phyloP scores from a whole-genome alignment of 306 rosid species.

The Corylus heterophylla region DNA sequence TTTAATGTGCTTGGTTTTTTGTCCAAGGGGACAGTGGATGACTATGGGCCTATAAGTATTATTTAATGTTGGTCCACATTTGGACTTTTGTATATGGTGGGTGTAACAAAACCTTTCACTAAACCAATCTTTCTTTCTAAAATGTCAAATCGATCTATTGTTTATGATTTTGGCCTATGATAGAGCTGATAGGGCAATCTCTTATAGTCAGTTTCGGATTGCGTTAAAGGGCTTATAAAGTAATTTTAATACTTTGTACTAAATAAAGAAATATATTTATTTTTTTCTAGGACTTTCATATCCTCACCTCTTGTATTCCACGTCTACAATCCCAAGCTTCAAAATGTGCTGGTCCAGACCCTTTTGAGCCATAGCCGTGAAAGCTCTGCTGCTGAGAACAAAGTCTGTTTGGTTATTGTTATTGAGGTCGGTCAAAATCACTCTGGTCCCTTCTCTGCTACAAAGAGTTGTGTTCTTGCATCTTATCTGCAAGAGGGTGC shows the following conservation, averaged over 20 bases:
- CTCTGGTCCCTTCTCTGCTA: conserved; percentile 52
- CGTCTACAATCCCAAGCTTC: conserved; percentile 66
- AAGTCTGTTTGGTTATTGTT: conserved; percentile 54
- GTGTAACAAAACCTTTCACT: conserved; percentile 22
- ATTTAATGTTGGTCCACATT: conserved; percentile 23
- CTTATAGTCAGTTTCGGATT: not conserved
- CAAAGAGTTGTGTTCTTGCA: conserved; percentile 66
- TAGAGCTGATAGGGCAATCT: not conserved
- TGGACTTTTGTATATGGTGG: conserved; percentile 17
- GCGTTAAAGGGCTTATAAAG: too few relatives aligned
- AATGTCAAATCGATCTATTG: not conserved
- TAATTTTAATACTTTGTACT: too few relatives aligned
- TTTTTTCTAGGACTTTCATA: not conserved
- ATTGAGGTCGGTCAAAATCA: conserved; percentile 72
- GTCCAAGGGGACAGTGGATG: conserved; percentile 15
- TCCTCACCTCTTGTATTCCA: conserved; percentile 76
- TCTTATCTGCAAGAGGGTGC: conserved; percentile 54
- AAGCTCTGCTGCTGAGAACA: conserved; percentile 75
- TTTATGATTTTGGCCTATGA: not conserved
- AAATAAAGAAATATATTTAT: too few relatives aligned
- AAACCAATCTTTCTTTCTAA: not conserved
- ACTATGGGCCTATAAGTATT: not conserved
- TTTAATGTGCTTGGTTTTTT: conserved; percentile 27
- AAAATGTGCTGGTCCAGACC: conserved; percentile 43
- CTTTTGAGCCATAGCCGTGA: conserved; percentile 63